Evolutionary conservation across 306 rosid genomes (phyloP).

Genomic region (Albizia julibrissin): DNA sequence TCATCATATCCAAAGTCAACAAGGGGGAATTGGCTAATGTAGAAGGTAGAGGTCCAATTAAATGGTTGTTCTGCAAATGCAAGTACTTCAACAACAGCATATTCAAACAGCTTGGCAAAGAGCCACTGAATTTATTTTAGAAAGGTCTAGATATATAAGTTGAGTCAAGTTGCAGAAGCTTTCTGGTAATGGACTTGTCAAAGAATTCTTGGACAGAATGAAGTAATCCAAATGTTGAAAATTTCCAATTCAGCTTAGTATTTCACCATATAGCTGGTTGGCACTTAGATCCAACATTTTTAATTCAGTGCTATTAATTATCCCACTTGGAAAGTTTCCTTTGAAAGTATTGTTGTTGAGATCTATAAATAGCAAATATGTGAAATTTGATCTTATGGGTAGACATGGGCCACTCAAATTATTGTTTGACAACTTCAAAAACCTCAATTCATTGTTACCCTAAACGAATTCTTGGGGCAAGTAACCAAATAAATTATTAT

Average conservation of each 20-base stretch:
- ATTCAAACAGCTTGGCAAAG: not conserved
- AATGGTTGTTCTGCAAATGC: not conserved
- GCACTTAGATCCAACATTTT: slow-evolving; percentile 20
- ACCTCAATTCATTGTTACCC: not conserved
- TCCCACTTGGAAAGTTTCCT: not conserved
- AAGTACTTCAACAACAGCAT: not conserved
- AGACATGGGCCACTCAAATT: not conserved
- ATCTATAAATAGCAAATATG: not conserved
- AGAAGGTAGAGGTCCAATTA: too few species aligned
- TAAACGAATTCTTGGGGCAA: slow-evolving; percentile 6
- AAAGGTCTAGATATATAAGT: not conserved
- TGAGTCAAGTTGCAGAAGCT: not conserved
- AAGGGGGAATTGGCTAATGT: not conserved
- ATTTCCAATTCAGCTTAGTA: slow-evolving; percentile 4
- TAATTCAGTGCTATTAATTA: not conserved
- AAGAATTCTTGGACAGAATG: not conserved
- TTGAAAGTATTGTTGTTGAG: not conserved
- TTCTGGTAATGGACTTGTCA: not conserved
- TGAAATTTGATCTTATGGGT: not conserved
- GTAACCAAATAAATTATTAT: slow-evolving; percentile 11
- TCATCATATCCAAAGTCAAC: too few species aligned
- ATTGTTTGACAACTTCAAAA: slow-evolving; percentile 24
- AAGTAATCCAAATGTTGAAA: not conserved
- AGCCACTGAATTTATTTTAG: not conserved
- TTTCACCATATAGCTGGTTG: slow-evolving; percentile 7